Evolutionary conservation across 768 basidiomycete species (phyloP).

Genomic region (Mycena albidolilacea): DNA sequence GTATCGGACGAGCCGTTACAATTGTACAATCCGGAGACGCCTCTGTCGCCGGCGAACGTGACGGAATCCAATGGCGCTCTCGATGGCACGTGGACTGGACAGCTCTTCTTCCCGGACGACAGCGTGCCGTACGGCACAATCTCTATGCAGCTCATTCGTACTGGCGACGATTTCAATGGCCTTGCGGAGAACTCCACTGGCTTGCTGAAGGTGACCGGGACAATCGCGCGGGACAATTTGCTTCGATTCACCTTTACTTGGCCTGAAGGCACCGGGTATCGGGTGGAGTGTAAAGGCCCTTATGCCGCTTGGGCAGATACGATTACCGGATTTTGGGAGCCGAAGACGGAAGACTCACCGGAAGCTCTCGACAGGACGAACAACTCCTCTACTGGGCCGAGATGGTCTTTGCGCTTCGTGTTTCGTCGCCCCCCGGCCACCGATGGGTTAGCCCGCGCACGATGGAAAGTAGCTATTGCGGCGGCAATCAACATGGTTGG

Average conservation of each 20-base stretch:
- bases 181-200: slow-evolving; percentile 16
- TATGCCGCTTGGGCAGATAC: slow-evolving; percentile 25
- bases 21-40: slow-evolving; percentile 8
- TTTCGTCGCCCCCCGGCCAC: no score
- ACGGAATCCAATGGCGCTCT: slow-evolving; percentile 3
- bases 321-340: slow-evolving; percentile 24
- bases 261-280: slow-evolving; percentile 20
- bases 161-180: slow-evolving; percentile 13
- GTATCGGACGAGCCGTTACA: slow-evolving; percentile 21
- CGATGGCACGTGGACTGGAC: slow-evolving; percentile 30
- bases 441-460: no score
- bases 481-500: slow-evolving; percentile 18
- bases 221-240: slow-evolving; percentile 22
- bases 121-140: background rate
- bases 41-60: background rate
- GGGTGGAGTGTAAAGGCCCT: slow-evolving; percentile 17
- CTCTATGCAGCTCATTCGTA: slow-evolving; percentile 20
- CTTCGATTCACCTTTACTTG: slow-evolving; percentile 19
- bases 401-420: no score
- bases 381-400: no score
- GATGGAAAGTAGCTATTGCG: no score
- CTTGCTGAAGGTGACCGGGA: slow-evolving; percentile 13
- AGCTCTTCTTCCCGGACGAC: background rate
- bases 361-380: no score
- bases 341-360: background rate